Evolutionary conservation across 2,329 filamentous ascomycete species (phyloP), one percentile per base, ranked within the genome.

Genomic region (Westerdykella ornata): DNA sequence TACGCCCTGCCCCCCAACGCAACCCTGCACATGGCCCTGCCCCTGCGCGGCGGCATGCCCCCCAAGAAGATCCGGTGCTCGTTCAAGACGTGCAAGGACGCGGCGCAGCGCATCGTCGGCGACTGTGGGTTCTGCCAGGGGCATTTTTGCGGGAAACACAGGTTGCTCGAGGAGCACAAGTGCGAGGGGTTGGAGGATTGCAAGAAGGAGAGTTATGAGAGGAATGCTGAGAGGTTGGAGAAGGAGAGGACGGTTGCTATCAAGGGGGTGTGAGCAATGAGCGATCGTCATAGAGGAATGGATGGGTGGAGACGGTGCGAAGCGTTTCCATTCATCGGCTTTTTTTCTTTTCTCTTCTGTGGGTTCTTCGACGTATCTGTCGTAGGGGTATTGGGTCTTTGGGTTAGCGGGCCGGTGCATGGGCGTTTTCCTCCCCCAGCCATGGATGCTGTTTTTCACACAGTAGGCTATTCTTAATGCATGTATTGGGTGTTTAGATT

Each of bases 81-180:
- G 51, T 88, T 86, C 73, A 89, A 90, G 70, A 82, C 88, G 55
- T 97, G 92, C 80, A 87, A 81, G 64, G 82, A 88, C 56, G 78
- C 79, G 20, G 89, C 88, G 13, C 89, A 96, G 68, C 84, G 87
- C 52, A 96, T 98, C 60, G 86, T 96, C 45, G 92, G 92, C 41
- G 90, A 97, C 72, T 98, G 92, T 71, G 84, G 82, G 47, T 97
- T 97, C 75, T 98, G 92, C 73, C 76, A 84, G 42, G 88, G 89
- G 35, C 86, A 94, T 66, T 97, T 87, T 74, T 98, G 92, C 71
- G 87, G 87, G 57, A 94, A 88, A 73, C 92, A 98, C 71, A 79
- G 92, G 42, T 78, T 97, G 71, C 71, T 97, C 50, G 92, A 98
- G 69, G 86, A 90, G 56, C 92, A 98, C 72, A 87, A 87, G 71